phyloP scores from a whole-genome alignment of 2,329 filamentous ascomycete species.

The Blumeria hordei region DNA sequence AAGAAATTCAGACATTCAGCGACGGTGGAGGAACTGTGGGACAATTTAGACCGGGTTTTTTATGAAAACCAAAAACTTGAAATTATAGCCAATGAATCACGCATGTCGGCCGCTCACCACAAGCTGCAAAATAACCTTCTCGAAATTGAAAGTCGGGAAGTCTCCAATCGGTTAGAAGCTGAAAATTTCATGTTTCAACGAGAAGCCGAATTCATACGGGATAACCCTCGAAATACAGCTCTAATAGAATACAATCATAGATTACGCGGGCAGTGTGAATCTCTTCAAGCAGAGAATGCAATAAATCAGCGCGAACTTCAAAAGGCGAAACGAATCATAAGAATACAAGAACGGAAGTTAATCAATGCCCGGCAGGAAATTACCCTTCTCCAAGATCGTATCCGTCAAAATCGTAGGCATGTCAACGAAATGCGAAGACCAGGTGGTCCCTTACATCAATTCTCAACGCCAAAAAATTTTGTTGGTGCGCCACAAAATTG shows the following conservation, averaged over 20 bases:
- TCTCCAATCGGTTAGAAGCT: slow-evolving; percentile 65
- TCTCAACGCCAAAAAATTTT: slow-evolving; percentile 19
- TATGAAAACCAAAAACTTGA: slow-evolving; percentile 29
- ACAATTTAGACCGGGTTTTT: slow-evolving; percentile 29
- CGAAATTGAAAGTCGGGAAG: slow-evolving; percentile 61
- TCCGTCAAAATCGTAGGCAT: slow-evolving; percentile 74
- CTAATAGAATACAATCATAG: slow-evolving; percentile 34
- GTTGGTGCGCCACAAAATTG: slow-evolving; percentile 20
- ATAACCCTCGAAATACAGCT: slow-evolving; percentile 34
- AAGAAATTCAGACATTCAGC: slow-evolving; percentile 27
- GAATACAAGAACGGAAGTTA: slow-evolving; percentile 53
- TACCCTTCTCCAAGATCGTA: slow-evolving; percentile 53
- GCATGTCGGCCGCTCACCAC: slow-evolving; percentile 72
- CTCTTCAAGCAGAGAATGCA: slow-evolving; percentile 40
- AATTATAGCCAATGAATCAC: slow-evolving; percentile 31
- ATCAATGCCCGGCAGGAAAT: slow-evolving; percentile 51
- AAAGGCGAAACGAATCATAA: slow-evolving; percentile 54
- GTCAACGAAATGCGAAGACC: slow-evolving; percentile 58
- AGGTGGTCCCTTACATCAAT: slow-evolving; percentile 30
- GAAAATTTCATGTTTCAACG: slow-evolving; percentile 80
- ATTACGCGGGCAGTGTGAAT: slow-evolving; percentile 40
- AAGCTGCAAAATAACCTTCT: slow-evolving; percentile 76
- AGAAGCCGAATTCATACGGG: slow-evolving; percentile 66
- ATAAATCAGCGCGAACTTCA: slow-evolving; percentile 38
- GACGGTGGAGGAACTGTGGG: slow-evolving; percentile 28